Conservation (phyloP, 108 stramenopile species). For the Skeletonema marinoi region DNA sequence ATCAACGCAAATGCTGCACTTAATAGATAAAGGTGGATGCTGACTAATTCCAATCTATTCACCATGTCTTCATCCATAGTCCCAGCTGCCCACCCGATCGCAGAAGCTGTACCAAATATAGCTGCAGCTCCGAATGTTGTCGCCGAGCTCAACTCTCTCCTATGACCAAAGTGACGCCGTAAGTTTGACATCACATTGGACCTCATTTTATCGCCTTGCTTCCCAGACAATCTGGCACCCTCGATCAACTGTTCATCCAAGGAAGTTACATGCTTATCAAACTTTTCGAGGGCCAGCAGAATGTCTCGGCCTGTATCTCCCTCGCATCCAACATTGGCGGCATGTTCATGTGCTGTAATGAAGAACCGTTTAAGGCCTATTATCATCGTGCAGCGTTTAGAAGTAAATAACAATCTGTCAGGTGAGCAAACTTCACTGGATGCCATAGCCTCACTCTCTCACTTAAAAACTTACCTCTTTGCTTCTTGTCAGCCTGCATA, state of each 20-base stretch:
- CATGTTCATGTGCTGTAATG: not conserved
- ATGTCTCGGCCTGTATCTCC: not conserved
- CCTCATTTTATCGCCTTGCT: not conserved
- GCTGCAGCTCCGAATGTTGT: slow-evolving; percentile 30
- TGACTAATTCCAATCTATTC: slow-evolving; percentile 11
- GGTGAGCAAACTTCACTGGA: not conserved
- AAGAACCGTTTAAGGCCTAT: not conserved
- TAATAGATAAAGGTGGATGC: slow-evolving; percentile 37
- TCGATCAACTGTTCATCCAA: not conserved
- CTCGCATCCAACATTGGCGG: not conserved
- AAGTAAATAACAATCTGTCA: not conserved
- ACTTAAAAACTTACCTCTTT: slow-evolving; percentile 4
- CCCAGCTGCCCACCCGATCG: not conserved
- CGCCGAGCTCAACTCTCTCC: slow-evolving; percentile 29
- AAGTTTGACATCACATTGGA: not conserved
- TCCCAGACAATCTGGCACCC: not conserved
- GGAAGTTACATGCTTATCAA: not conserved
- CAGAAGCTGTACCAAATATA: slow-evolving; percentile 10
- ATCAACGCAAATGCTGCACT: slow-evolving; percentile 40
- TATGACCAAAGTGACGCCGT: slow-evolving; percentile 31
- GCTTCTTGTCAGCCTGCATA: slow-evolving; percentile 4
- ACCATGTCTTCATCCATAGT: not conserved
- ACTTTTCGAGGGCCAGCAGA: not conserved
- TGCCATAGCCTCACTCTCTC: not conserved
- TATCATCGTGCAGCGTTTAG: no score